Evolutionary conservation across 2,329 filamentous ascomycete genomes (phyloP), one percentile per base, ranked within the genome.

Genomic region (Colletotrichum gloeosporioides): DNA sequence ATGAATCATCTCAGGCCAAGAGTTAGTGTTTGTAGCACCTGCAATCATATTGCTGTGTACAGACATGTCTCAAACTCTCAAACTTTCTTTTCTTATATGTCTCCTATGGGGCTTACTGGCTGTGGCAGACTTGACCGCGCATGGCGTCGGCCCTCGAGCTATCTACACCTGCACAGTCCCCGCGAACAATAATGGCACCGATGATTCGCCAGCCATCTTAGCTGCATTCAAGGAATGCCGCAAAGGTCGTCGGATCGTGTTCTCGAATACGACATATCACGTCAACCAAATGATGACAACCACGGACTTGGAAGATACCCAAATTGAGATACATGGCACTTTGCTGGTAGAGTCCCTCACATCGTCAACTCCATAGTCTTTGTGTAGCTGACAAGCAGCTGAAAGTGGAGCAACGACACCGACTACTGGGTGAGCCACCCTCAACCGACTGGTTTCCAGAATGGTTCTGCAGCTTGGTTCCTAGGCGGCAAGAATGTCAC

Each of bases 21-120:
- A 16, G 2, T 2, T 8, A 0, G 16, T 2, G 1, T 16, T 36
- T 8, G 0, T 2, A 36, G 34, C 16, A 2, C 15, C 16, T 36
- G 1, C 1, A 1, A 39, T 39, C 4, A 44, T 49, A 5, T 49
- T 12, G 44, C 12, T 0, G 22, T 22, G 0, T 4, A 0, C 10
- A 4, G 6, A 49, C 13, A 49, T 49, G 44, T 0, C 44, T 22
- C 44, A 49, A 10, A 2, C 22, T 22, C 44, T 49, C 18, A 49
- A n/a, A 2, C 10, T 49, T 1, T 2, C 0, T 49, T 49, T 18
- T n/a, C 10, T 49, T 7, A 1, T 0, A 4, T 22, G 18, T 22
- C n/a, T 59, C 13, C 16, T 59, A 3, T 59, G 55, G 55, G 13
- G 25, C 13, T 29, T 9, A 18, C 25, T 29, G 2, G 22, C 27